A percentile compares a stretch with the other conserved stretches of the same genome.
These are phyloP conservation scores for Backusella psychrophila DNA, from an alignment of 192 early-diverging fungal genomes.

Conservation along the genomic window DNA sequence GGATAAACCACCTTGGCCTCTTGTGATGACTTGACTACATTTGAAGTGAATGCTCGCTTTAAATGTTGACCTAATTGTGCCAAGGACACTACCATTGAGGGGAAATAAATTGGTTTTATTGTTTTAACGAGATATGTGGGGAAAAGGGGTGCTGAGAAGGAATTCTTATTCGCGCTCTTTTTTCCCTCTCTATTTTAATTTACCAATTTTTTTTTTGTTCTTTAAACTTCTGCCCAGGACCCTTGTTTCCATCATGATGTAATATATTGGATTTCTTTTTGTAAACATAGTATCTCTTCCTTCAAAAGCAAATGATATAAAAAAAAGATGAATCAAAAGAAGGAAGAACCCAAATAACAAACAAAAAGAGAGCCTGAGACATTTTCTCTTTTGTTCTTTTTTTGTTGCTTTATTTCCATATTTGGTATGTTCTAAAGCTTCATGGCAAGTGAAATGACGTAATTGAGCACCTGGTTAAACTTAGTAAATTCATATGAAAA, in stretches of 20 bases:
- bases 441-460: too few relatives aligned
- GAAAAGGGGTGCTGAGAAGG: background rate
- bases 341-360: background rate
- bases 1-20: background rate
- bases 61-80: background rate
- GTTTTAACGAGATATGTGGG: background rate
- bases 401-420: background rate
- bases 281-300: background rate
- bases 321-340: background rate
- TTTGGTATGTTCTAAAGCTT: background rate
- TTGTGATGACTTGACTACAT: background rate
- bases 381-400: background rate
- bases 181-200: background rate
- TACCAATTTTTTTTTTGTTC: background rate
- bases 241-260: background rate
- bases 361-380: background rate
- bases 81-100: background rate
- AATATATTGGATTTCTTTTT: background rate
- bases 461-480: too few relatives aligned
- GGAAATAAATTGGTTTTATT: background rate
- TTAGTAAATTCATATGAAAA: too few relatives aligned
- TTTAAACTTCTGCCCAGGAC: background rate
- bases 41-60: background rate
- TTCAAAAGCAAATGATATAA: background rate
- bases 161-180: background rate